These are phyloP conservation scores for Colletotrichum sidae DNA, from an alignment of 2,329 filamentous ascomycete species.

Conservation along the genomic window DNA sequence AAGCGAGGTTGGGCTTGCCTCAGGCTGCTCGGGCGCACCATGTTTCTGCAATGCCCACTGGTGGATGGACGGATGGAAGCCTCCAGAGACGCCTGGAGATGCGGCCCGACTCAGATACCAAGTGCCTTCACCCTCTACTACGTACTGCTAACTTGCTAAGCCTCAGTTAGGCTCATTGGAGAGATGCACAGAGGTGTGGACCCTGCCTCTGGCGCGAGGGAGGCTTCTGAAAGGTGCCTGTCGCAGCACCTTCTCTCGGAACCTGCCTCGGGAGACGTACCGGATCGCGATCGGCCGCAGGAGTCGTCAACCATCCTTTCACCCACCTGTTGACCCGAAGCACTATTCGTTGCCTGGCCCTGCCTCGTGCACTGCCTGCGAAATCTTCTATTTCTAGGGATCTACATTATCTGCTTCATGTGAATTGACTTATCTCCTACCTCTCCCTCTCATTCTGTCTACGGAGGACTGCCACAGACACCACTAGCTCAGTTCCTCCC, in stretches of 20 bases:
- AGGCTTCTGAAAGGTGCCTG: background rate
- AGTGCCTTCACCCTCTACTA: background rate
- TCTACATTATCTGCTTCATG: background rate
- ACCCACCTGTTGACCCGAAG: too few species aligned
- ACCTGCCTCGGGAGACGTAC: background rate
- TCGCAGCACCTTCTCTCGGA: background rate
- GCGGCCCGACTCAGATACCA: conserved; percentile 3
- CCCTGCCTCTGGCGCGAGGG: conserved; percentile 1
- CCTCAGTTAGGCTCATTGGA: background rate
- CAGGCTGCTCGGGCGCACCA: conserved; percentile 21
- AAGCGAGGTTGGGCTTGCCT: conserved; percentile 29
- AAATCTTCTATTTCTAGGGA: conserved; percentile 10
- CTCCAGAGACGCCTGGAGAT: background rate
- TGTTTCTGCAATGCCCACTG: conserved; percentile 11
- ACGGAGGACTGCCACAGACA: too few species aligned
- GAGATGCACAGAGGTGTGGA: conserved; percentile 7
- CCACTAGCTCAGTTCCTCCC: too few species aligned
- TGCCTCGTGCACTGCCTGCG: conserved; percentile 19
- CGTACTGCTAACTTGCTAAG: background rate
- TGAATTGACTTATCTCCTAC: background rate
- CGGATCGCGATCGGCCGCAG: conserved; percentile 30
- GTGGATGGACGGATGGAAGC: background rate
- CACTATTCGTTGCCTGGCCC: background rate
- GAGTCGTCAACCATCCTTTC: background rate
- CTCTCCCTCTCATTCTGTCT: too few species aligned